Base-by-base conservation (phyloP, 73 alveolate genomes). In the Paramecium sonneborni region DNA sequence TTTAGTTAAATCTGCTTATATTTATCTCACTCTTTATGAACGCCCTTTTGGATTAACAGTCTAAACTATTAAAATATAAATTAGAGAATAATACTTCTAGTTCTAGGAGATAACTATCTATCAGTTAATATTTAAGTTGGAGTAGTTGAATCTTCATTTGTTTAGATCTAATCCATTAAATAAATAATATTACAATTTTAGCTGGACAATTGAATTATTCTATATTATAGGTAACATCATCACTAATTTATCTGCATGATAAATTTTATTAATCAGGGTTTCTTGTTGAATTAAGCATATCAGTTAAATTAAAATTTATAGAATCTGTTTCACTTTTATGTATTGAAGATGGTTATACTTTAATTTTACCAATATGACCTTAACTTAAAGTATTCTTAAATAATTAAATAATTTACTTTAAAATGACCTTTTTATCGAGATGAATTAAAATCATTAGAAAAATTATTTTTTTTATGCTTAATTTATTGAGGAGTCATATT, bases 281-380 rank as follows among this genome's bases (percentile, higher is more conserved):
- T 70, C 86, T 70, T 11, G 76, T 79, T n/a, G 90, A 39, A 79
- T 79, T 79, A 1, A 79, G 55, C 90, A 79, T 79, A 44, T 79
- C 76, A 10, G 69, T 44, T 34, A 79, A n/a, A 79, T 79, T 79
- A 44, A 79, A 79, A 76, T 76, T 20, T 1, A 76, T 39, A 23
- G 89, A 76, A 23, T 76, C 89, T 9, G 89, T 46, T 21, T 76
- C 88, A 76, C 88, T 76, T 76, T 76, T 76, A 0, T 76, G 39
- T 7, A 76, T 38, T 21, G 88, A 76, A 15, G 62, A 37, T 6
- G 88, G 88, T 7, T 35, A 37, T 76, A 76, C 3, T 76, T 76
- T 76, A 20, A 76, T 76, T 38, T 37, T 76, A 14, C 30, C 28
- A 10, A 39, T 1, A 20, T 76, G 41, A 14, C 89, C 89, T 44